Percentiles rank a stretch among this genome's conserved stretches.
phyloP scores from a whole-genome alignment of 192 early-diverging fungal species.

The Cetraspora pellucida region DNA sequence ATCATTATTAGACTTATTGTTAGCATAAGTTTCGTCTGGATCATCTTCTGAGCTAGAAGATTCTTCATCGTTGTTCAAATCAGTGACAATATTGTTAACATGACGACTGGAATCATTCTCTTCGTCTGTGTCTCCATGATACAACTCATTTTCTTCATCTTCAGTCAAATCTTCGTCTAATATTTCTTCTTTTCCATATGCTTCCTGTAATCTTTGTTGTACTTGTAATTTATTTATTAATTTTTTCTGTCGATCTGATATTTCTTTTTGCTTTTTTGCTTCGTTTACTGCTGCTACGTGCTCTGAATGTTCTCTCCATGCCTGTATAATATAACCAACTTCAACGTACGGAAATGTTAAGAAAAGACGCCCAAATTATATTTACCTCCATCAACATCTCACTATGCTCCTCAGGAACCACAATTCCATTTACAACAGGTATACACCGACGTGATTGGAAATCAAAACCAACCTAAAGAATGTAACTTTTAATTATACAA shows the following conservation, averaged over 20 bases:
- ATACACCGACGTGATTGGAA: slow-evolving; percentile 59
- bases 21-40: not conserved
- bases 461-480: slow-evolving; percentile 69
- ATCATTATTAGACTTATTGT: not conserved
- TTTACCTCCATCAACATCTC: slow-evolving; percentile 61
- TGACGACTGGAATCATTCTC: slow-evolving; percentile 24
- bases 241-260: slow-evolving; percentile 57
- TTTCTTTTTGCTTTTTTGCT: slow-evolving; percentile 47
- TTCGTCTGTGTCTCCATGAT: slow-evolving; percentile 29
- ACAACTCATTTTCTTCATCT: slow-evolving; percentile 12
- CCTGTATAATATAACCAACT: slow-evolving; percentile 32
- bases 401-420: slow-evolving; percentile 63
- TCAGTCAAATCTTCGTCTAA: not conserved
- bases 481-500: slow-evolving; percentile 1
- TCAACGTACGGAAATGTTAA: slow-evolving; percentile 27
- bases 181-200: slow-evolving; percentile 46
- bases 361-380: not conserved
- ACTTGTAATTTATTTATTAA: slow-evolving; percentile 55
- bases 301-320: slow-evolving; percentile 40
- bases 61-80: not conserved
- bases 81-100: not conserved
- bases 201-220: slow-evolving; percentile 54
- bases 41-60: not conserved
- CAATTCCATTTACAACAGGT: slow-evolving; percentile 69
- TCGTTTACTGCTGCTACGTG: slow-evolving; percentile 25